Percentiles rank a stretch among this genome's conserved stretches.
phyloP scores from a whole-genome alignment of 2,329 filamentous ascomycete species.

The Sphaerulina vaccinii region DNA sequence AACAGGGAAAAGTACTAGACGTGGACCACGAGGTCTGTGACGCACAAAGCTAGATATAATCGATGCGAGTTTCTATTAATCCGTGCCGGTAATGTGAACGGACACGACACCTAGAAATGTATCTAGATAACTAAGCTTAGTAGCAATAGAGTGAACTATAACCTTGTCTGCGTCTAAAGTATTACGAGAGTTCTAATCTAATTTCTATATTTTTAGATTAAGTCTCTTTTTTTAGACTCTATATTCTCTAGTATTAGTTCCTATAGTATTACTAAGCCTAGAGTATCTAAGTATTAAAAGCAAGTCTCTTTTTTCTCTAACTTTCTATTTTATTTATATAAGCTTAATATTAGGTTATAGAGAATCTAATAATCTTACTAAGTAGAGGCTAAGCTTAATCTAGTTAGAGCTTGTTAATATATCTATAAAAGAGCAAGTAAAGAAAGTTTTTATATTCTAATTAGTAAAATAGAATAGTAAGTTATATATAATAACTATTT shows the following conservation, averaged over 20 bases:
- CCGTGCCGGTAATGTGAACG: not conserved
- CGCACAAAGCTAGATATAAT: not conserved
- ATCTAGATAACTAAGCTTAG: not conserved
- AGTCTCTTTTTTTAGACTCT: not conserved
- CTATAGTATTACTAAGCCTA: not conserved
- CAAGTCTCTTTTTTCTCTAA: not conserved
- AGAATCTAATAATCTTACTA: too few species aligned
- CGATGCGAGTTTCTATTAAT: not conserved
- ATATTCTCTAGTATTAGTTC: not conserved
- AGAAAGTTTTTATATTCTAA: too few species aligned
- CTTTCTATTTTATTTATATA: too few species aligned
- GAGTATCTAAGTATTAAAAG: not conserved
- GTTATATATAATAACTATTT: too few species aligned
- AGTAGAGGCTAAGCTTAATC: too few species aligned
- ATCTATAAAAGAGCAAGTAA: too few species aligned
- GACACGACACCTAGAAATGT: not conserved
- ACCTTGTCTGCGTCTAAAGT: not conserved
- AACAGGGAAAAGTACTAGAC: not conserved
- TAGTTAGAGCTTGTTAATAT: too few species aligned
- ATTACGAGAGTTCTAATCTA: not conserved
- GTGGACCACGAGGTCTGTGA: not conserved
- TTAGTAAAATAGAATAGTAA: too few species aligned
- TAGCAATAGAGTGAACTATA: not conserved
- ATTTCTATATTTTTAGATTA: not conserved
- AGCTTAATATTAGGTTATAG: too few species aligned